These are phyloP conservation scores for Stevia rebaudiana DNA, from an alignment of 140 eudicot genomes.

Conservation along the genomic window DNA sequence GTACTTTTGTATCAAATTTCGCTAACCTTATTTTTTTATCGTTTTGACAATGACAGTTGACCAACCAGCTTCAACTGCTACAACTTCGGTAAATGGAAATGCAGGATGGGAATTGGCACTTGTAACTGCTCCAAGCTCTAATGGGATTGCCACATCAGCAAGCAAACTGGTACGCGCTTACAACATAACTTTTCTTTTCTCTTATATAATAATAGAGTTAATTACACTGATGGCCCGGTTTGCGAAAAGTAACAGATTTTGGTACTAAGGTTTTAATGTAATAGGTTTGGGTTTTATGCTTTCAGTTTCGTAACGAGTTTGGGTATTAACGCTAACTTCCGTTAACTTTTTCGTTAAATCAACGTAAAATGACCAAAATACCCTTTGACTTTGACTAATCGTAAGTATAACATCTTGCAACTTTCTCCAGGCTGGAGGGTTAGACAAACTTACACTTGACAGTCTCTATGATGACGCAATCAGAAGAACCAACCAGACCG, in stretches of 20 bases:
- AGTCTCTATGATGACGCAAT: slow-evolving; percentile 46
- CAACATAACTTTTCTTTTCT: neutral
- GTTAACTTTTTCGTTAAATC: too few relatives aligned
- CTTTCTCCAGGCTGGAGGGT: slow-evolving; percentile 31
- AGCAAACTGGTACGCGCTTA: slow-evolving; percentile 33
- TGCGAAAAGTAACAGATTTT: too few relatives aligned
- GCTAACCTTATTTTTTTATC: slow-evolving; percentile 12
- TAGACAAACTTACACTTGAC: slow-evolving; percentile 44
- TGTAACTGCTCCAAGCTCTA: slow-evolving; percentile 74
- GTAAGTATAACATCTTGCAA: too few relatives aligned
- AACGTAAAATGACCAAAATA: too few relatives aligned
- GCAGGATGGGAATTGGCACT: slow-evolving; percentile 67
- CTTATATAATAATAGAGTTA: too few relatives aligned
- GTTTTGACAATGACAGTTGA: slow-evolving; percentile 13
- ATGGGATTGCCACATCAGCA: slow-evolving; percentile 31
- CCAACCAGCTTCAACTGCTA: slow-evolving; percentile 25
- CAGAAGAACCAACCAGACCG: slow-evolving; percentile 36
- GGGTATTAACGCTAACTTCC: too few relatives aligned
- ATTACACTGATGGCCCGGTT: too few relatives aligned
- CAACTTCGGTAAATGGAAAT: slow-evolving; percentile 31
- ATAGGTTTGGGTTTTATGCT: too few relatives aligned
- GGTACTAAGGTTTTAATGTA: too few relatives aligned
- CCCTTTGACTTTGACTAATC: too few relatives aligned
- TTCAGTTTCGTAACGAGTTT: too few relatives aligned
- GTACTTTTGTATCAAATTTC: neutral